Percentiles rank a stretch among this genome's conserved stretches.
Conservation (phyloP, 1,284 basidiomycete species). For the Cryptococcus sp. region DNA sequence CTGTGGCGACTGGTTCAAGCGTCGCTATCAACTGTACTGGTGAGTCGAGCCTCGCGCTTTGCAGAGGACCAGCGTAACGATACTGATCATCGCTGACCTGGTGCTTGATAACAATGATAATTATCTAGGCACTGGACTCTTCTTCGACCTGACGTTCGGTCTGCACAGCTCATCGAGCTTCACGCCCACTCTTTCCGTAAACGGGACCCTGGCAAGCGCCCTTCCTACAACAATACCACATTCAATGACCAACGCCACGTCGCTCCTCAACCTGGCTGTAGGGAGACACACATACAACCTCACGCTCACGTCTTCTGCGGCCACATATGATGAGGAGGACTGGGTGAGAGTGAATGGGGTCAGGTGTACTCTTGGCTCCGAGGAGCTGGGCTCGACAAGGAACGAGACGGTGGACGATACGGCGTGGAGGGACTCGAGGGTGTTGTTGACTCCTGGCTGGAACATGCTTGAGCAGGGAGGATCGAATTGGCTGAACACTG, state of each 20-base stretch:
- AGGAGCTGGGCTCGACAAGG: conserved; percentile 13
- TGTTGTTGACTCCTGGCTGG: conserved; percentile 38
- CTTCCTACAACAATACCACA: no score
- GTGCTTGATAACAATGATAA: neutral
- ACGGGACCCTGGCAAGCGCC: no score
- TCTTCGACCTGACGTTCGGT: conserved; percentile 13
- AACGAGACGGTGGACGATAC: conserved; percentile 43
- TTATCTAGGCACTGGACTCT: conserved; percentile 11
- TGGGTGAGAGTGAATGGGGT: conserved; percentile 30
- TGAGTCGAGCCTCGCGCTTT: conserved; percentile 7
- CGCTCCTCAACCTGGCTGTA: conserved; percentile 21
- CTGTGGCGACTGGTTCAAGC: conserved; percentile 3
- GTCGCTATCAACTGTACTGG: conserved; percentile 33
- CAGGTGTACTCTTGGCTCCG: conserved; percentile 16
- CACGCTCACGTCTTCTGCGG: conserved; percentile 4
- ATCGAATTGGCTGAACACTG: conserved; percentile 39
- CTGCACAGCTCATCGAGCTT: neutral
- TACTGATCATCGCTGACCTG: neutral
- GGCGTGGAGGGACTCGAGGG: conserved; percentile 32
- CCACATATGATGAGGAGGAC: conserved; percentile 4
- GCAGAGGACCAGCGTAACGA: no score
- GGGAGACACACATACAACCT: conserved; percentile 28
- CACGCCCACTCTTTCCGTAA: neutral
- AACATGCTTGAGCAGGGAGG: conserved; percentile 39
- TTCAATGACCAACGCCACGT: neutral